These are phyloP conservation scores for Priceomyces carsonii DNA, from an alignment of 805 yeast genomes.

Conservation along the genomic window DNA sequence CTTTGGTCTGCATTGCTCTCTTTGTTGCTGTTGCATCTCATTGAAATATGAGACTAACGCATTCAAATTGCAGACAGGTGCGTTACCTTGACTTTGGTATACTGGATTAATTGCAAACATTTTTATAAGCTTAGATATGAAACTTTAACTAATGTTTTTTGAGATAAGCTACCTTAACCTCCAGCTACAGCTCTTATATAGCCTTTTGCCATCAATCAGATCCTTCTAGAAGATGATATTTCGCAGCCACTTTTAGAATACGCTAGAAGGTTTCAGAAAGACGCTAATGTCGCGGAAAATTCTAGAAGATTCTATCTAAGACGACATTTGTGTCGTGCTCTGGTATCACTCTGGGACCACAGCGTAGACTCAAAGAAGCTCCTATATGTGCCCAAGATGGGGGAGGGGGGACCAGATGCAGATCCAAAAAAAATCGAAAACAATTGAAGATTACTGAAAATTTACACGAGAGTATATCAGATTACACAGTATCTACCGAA, in stretches of 20 bases:
- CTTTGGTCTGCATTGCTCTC: constrained; percentile 19
- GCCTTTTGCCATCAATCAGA: background rate
- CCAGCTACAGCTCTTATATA: too few species aligned
- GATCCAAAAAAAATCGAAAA: too few species aligned
- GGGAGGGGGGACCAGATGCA: too few species aligned
- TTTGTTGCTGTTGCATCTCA: constrained; percentile 6
- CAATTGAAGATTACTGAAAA: too few species aligned
- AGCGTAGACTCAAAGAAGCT: too few species aligned
- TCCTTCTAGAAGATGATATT: constrained; percentile 5
- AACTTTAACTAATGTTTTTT: background rate
- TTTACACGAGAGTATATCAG: too few species aligned
- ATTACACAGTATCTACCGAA: too few species aligned
- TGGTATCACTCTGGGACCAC: too few species aligned
- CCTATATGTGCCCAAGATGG: too few species aligned
- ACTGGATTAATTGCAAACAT: constrained; percentile 12
- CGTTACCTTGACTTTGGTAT: constrained; percentile 3
- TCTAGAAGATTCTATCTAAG: constrained; percentile 5
- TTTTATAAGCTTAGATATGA: background rate
- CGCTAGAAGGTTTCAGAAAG: too few species aligned
- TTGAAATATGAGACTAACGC: constrained; percentile 13
- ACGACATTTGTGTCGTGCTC: too few species aligned
- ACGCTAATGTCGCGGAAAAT: background rate
- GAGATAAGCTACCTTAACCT: background rate
- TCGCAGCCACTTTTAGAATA: constrained; percentile 5
- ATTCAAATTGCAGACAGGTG: constrained; percentile 10